Evolutionary conservation across 129 eudicot genomes (phyloP), one percentile per base, ranked within the genome.

Genomic region (Erigeron canadensis): DNA sequence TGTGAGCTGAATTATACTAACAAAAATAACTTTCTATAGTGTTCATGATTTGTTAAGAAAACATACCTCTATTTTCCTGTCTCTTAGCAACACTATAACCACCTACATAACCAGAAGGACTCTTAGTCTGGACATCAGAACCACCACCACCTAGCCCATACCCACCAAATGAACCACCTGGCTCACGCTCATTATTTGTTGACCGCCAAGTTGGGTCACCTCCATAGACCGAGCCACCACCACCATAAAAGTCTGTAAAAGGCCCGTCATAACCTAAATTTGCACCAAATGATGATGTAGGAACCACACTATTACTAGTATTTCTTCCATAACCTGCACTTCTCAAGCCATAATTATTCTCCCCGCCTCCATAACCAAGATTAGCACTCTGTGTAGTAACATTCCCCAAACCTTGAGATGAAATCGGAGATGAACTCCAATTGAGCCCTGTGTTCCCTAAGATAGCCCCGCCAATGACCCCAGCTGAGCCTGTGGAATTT

Each of bases 191-290:
- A 46, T 74, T 67, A 54, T 81, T 80, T 65, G 54, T 64, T 38
- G 83, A 60, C 19, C 79, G 80, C 91, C 91, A 86, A 11, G 85
- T 82, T 16, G 80, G 70, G 69, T 86, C 91, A 5, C 69, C 50
- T 43, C 83, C 79, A 77, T 86, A 86, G n/a, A 76, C 80, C 37
- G 84, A 77, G 69, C 81, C 71, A 41, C 67, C 60, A 4, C 85
- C 65, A 41, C 85, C 81, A 77, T 83, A 86, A 22, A 82, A 80
- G 73, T 83, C 87, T 34, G 85, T 64, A 74, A 86, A 74, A 10
- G 85, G 67, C 62, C 83, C 83, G 67, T 86, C 91, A 80, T 72
- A 86, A 46, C 87, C 82, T 44, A 76, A 87, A 74, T 56, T 83
- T 12, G 71, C 75, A 22, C 55, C 82, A 64, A 70, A 85, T 15